Conservation (phyloP, 1,284 basidiomycete species). For the Irpex rosettiformis region DNA sequence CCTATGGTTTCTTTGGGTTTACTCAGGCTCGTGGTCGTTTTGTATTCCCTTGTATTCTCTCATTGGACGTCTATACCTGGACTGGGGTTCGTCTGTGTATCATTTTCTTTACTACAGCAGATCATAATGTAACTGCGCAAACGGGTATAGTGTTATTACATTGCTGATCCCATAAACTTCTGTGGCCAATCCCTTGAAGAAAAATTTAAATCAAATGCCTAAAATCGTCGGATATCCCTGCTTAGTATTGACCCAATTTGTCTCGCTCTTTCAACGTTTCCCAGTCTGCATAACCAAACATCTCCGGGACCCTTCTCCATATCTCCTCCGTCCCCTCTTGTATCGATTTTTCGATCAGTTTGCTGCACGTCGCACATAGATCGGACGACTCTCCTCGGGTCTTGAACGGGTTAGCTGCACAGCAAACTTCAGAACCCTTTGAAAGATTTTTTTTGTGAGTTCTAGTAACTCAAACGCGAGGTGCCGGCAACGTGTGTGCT, state of each 20-base stretch:
- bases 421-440: not conserved
- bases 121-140: not conserved
- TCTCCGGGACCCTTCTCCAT: constrained; percentile 3
- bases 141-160: not conserved
- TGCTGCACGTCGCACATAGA: not conserved
- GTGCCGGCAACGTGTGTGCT: too few species aligned
- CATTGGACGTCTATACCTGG: not conserved
- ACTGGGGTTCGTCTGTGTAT: not conserved
- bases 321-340: not conserved
- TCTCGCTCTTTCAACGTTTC: constrained; percentile 5
- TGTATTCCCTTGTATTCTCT: not conserved
- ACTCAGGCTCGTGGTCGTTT: not conserved
- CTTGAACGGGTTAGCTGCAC: not conserved
- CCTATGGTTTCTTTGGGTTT: not conserved
- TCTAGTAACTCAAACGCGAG: not conserved
- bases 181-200: not conserved
- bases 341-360: constrained; percentile 1
- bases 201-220: too few species aligned
- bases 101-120: not conserved
- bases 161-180: not conserved
- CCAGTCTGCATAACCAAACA: constrained; percentile 6
- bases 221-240: too few species aligned
- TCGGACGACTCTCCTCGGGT: not conserved
- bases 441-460: not conserved
- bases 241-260: not conserved